A percentile compares a stretch with the other conserved stretches of the same genome.
Conservation (phyloP, 305 asterid species). For the Plantago coronopus region DNA sequence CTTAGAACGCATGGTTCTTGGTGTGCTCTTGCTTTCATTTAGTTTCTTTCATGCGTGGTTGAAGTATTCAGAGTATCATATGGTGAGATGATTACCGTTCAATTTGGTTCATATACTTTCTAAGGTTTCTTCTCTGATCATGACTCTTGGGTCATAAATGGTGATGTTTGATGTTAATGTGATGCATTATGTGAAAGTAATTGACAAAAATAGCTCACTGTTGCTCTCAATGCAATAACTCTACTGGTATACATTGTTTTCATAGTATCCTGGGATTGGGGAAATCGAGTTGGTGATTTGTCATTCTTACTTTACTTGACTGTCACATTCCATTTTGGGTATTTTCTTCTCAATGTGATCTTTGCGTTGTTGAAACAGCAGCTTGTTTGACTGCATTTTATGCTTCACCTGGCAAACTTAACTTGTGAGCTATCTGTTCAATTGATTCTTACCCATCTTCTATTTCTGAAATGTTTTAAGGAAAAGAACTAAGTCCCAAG, state of each 20-base stretch:
- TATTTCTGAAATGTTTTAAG: not conserved
- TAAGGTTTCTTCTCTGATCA: slow-evolving; percentile 26
- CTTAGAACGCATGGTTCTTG: slow-evolving; percentile 18
- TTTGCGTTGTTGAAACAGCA: not conserved
- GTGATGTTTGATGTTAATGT: slow-evolving; percentile 6
- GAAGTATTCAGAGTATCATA: slow-evolving; percentile 23
- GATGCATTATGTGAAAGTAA: slow-evolving; percentile 22
- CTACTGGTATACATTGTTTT: slow-evolving; percentile 12
- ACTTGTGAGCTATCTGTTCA: not conserved
- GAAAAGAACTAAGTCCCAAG: not conserved
- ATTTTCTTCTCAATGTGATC: not conserved
- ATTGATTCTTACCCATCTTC: not conserved
- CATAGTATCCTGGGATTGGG: slow-evolving; percentile 7
- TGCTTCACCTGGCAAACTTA: slow-evolving; percentile 5
- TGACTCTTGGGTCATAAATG: slow-evolving; percentile 21
- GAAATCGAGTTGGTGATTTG: slow-evolving; percentile 10
- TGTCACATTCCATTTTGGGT: slow-evolving; percentile 15
- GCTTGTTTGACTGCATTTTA: not conserved
- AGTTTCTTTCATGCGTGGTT: slow-evolving; percentile 26
- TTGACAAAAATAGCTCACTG: not conserved
- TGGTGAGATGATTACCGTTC: slow-evolving; percentile 33
- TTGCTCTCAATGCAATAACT: slow-evolving; percentile 11
- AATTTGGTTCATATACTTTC: slow-evolving; percentile 28
- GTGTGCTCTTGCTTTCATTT: slow-evolving; percentile 35
- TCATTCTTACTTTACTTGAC: slow-evolving; percentile 4